Base-by-base conservation (phyloP, 2,329 filamentous ascomycete genomes). In the Sporothrix mexicana region DNA sequence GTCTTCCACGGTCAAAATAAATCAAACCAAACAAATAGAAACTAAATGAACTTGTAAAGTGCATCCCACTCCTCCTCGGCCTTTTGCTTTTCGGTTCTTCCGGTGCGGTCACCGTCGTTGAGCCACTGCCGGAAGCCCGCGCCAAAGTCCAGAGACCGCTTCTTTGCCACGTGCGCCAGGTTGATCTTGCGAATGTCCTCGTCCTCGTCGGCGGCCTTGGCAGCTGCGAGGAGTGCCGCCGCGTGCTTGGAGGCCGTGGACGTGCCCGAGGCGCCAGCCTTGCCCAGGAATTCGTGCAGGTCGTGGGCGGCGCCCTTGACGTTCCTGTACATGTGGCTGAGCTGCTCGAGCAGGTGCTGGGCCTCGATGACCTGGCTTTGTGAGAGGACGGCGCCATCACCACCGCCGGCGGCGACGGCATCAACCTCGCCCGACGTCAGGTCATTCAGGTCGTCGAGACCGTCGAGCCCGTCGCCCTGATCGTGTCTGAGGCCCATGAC, bases 101-200 rank as follows among this genome's bases (percentile, higher is more conserved):
- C 30, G 30, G 30, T 36, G 30, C 30, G 30, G 30, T 36, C 30
- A 36, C 30, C 30, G 30, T 36, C 30, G 4, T 36, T 36, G 30
- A 36, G 30, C 30, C 30, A 36, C 30, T 7, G 30, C 30, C 30
- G 30, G 30, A 36, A 36, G 30, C 30, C 30, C 30, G n/a, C n/a
- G n/a, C 25, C 51, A 23, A 13, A 20, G 15, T 61, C 59, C 15
- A 23, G 3, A 20, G 36, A 45, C 36, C 61, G 61, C 61, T 66
- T 66, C 61, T 66, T 66, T 12, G 61, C 25, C 61, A 43, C 47
- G 41, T 66, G 41, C n/a, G 23, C n/a, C 41, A 66, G 61, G 61
- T 49, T 67, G 64, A 51, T 51, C 64, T 51, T 51, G 23, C 4
- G 45, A n/a, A 49, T 51, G 45, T 51, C 62, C 7, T 49, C 45